Evolutionary conservation across 2,329 filamentous ascomycete genomes (phyloP), one percentile per base, ranked within the genome.

Genomic region (Thermomyces lanuginosus): DNA sequence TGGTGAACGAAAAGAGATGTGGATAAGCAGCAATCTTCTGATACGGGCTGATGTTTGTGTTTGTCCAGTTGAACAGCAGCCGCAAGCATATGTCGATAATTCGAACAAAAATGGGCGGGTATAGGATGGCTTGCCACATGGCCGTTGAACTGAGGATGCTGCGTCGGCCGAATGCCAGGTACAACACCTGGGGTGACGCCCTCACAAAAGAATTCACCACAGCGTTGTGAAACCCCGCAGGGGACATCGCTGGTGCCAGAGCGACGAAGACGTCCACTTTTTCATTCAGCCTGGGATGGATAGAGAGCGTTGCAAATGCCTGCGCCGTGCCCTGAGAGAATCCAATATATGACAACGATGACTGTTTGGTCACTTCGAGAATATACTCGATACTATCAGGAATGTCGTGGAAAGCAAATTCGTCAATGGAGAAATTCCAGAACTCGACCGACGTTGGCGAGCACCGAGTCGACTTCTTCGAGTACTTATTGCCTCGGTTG

Each of bases 401-500:
- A 33, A 98, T 93, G 50, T 98, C 89, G 49, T 95, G 73, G 44
- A 98, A 92, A 24, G 89, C 89, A 48, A 98, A 98, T 46, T 98
- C 80, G 48, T 98, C 89, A 47, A 98, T 95, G 27, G 82, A 92
- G 49, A 98, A 98, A 51, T 93, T 76, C 89, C 89, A 98, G 51
- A 98, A 98, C 8, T 70, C 64, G 19, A 66, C 59, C 2, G 78
- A 76, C 1, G 71, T 76, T 0, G 89, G 84, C 1, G 81, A 76
- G 36, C 64, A 62, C 32, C 75, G 66, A 27, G 84, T 70, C 2
- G 75, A 84, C 56, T 98, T 98, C 54, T 95, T 98, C 23, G 83
- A 92, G 57, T 98, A 98, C 50, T 98, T 98, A 65, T 98, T 98
- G 26, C 89, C 89, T 18, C 89, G 75, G 46, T 98, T 98, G 53